These are phyloP conservation scores for Aspergillus transmontanensis DNA, from an alignment of 2,329 filamentous ascomycete species.

Conservation along the genomic window DNA sequence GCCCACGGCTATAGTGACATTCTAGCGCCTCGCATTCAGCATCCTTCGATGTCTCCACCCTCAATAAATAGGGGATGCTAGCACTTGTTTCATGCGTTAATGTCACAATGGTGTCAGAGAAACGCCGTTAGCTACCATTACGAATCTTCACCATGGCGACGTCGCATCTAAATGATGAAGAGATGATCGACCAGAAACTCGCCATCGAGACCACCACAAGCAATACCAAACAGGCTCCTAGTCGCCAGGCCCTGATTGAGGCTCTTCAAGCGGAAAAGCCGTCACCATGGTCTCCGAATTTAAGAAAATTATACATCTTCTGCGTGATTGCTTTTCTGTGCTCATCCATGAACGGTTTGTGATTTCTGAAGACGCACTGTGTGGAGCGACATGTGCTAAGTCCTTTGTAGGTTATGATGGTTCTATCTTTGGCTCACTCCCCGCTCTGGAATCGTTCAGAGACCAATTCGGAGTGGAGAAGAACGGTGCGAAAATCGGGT, in stretches of 20 bases:
- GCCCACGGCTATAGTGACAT: neutral
- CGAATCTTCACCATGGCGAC: neutral
- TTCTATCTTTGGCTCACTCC: constrained; percentile 56
- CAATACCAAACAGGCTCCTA: neutral
- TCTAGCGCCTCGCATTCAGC: neutral
- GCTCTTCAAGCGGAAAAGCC: neutral
- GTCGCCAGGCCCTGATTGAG: neutral
- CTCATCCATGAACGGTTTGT: neutral
- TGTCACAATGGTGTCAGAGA: neutral
- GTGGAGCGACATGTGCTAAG: neutral
- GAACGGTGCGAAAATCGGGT: constrained; percentile 47
- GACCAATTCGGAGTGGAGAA: constrained; percentile 45
- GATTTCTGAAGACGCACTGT: fast-evolving
- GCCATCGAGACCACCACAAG: neutral
- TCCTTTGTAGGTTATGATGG: constrained; percentile 43
- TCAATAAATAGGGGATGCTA: neutral
- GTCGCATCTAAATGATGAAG: neutral
- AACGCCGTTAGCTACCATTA: neutral
- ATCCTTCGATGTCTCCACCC: neutral
- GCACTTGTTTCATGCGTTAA: neutral
- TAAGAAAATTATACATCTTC: neutral
- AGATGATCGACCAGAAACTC: neutral
- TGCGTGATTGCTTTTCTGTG: neutral
- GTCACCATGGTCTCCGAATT: neutral
- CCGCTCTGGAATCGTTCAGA: constrained; percentile 51